Percentiles rank a stretch among this genome's conserved stretches.
These are phyloP conservation scores for Orbilia brochopaga DNA, from an alignment of 2,329 filamentous ascomycete genomes.

Conservation along the genomic window DNA sequence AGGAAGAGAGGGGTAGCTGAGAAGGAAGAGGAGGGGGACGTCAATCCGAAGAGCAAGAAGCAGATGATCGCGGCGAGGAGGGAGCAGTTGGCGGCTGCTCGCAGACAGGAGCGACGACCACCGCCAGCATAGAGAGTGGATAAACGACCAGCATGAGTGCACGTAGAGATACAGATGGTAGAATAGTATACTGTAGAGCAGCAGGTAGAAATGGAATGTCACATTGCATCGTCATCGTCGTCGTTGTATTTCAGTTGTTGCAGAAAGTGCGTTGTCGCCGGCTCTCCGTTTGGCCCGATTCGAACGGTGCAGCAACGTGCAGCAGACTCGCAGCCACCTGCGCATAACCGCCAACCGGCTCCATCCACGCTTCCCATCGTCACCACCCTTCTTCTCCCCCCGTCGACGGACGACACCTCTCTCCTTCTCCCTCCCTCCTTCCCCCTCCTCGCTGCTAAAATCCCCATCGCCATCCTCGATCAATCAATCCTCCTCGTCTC, in stretches of 20 bases:
- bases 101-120: background rate
- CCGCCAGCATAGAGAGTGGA: too few species aligned
- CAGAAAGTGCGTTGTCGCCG: conserved; percentile 40
- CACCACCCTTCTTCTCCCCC: conserved; percentile 4
- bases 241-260: conserved; percentile 38
- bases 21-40: background rate
- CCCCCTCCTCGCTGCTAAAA: background rate
- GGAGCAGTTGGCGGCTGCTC: conserved; percentile 8
- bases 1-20: conserved; percentile 2
- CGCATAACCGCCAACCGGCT: conserved; percentile 32
- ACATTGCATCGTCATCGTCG: too few species aligned
- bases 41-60: conserved; percentile 10
- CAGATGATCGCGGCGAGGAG: conserved; percentile 22
- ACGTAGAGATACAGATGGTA: background rate
- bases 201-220: background rate
- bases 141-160: background rate
- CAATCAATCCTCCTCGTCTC: conserved; percentile 1
- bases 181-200: background rate
- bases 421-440: background rate
- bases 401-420: background rate
- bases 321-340: conserved; percentile 1
- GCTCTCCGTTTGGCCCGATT: too few species aligned
- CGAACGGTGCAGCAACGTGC: conserved; percentile 6
- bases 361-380: conserved; percentile 39
- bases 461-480: background rate